A percentile compares a stretch with the other conserved stretches of the same genome.
Evolutionary conservation across 345 rosid genomes (phyloP).

Genomic region (Murraya koenigii): DNA sequence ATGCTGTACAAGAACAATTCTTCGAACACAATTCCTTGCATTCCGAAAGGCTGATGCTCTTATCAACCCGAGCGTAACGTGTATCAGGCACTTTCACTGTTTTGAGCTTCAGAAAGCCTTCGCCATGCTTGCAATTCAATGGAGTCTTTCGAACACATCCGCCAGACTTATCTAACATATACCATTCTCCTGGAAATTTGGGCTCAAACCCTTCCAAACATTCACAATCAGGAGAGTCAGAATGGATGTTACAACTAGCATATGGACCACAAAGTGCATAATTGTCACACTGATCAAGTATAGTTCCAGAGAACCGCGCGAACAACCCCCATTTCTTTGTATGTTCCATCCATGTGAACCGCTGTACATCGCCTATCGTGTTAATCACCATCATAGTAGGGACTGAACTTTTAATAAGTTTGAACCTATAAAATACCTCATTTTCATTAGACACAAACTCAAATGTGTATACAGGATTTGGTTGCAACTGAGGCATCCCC

Average conservation of each 20-base stretch:
- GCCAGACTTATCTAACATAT: not conserved
- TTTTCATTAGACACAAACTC: constrained; percentile 5
- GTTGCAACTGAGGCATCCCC: not conserved
- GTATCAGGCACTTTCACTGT: constrained; percentile 21
- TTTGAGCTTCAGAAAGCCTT: constrained; percentile 11
- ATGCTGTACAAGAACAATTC: constrained; percentile 33
- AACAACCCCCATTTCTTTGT: not conserved
- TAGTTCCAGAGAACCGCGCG: not conserved
- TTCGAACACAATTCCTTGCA: constrained; percentile 22
- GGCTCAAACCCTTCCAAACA: constrained; percentile 21
- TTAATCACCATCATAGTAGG: constrained; percentile 5
- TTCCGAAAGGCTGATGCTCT: constrained; percentile 13
- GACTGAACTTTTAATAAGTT: not conserved
- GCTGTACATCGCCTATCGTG: constrained; percentile 4
- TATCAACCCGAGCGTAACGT: constrained; percentile 2
- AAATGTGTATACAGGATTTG: constrained; percentile 6
- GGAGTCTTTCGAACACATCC: constrained; percentile 20
- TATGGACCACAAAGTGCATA: not conserved
- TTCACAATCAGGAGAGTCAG: constrained; percentile 13
- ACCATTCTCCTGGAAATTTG: constrained; percentile 16
- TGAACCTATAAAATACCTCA: no score
- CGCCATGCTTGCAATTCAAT: constrained; percentile 3
- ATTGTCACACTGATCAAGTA: constrained; percentile 16
- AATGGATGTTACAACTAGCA: constrained; percentile 3
- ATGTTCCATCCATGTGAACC: constrained; percentile 12